These are phyloP conservation scores for Dothistroma pini DNA, from an alignment of 2,329 filamentous ascomycete species.

Conservation along the genomic window DNA sequence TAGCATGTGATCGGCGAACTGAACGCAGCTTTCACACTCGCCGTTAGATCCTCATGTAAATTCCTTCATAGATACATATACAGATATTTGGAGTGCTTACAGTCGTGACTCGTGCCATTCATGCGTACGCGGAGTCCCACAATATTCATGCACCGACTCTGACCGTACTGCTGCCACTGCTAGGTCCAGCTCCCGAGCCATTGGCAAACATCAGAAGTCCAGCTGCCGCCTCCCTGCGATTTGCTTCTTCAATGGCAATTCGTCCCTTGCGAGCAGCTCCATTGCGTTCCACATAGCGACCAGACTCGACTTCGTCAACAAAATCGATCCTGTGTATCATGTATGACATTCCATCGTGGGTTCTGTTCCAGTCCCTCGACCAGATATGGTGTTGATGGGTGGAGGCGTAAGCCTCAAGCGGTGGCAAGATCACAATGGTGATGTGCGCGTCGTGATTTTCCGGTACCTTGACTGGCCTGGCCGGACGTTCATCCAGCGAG, in stretches of 20 bases:
- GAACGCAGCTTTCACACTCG: background rate
- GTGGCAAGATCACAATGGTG: conserved; percentile 77
- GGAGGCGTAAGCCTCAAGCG: conserved; percentile 70
- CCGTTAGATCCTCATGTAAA: background rate
- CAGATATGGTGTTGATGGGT: conserved; percentile 76
- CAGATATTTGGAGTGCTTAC: background rate
- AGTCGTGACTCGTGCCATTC: background rate
- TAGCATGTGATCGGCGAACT: background rate
- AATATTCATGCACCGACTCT: conserved; percentile 17
- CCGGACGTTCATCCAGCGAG: conserved; percentile 29
- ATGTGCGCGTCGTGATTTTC: conserved; percentile 77
- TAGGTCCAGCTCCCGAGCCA: conserved; percentile 8
- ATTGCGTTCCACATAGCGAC: conserved; percentile 43
- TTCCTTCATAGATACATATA: background rate
- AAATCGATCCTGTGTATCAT: conserved; percentile 78
- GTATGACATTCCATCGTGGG: conserved; percentile 85
- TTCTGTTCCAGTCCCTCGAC: conserved; percentile 72
- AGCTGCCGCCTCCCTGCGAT: conserved; percentile 33
- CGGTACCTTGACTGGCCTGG: conserved; percentile 62
- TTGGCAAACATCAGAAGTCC: conserved; percentile 30
- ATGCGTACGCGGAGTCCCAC: background rate
- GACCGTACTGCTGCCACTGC: conserved; percentile 7
- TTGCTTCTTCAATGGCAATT: conserved; percentile 39
- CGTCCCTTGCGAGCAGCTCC: conserved; percentile 49
- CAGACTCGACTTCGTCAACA: conserved; percentile 69